A percentile compares a stretch with the other conserved stretches of the same genome.
phyloP scores from a whole-genome alignment of 2,329 filamentous ascomycete species.

The Cytospora schulzeri region DNA sequence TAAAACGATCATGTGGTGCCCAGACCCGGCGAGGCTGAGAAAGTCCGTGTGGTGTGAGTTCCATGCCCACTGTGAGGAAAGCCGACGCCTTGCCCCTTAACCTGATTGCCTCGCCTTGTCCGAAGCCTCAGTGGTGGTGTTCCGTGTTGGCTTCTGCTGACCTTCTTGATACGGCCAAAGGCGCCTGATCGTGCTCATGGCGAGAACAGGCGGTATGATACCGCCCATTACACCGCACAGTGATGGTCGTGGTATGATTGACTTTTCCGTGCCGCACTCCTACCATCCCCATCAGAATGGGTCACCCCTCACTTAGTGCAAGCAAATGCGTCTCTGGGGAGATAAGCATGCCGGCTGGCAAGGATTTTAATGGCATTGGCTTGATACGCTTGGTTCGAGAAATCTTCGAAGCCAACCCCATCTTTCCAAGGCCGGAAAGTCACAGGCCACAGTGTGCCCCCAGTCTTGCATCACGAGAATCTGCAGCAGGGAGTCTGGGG shows the following conservation, averaged over 20 bases:
- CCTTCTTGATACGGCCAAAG: neutral
- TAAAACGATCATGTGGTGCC: constrained; percentile 11
- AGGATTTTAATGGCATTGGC: constrained; percentile 13
- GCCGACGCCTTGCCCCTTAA: neutral
- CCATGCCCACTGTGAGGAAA: neutral
- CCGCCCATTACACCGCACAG: constrained; percentile 15
- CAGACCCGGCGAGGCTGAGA: constrained; percentile 1
- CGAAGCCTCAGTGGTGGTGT: neutral
- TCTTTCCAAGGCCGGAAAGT: constrained; percentile 13
- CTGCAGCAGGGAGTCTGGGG: constrained; percentile 12
- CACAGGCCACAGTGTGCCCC: constrained; percentile 23
- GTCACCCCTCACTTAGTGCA: neutral
- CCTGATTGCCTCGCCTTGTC: neutral
- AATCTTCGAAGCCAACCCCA: constrained; percentile 18
- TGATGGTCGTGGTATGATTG: neutral
- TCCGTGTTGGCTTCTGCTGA: neutral
- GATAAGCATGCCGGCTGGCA: constrained; percentile 5
- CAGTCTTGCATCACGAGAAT: constrained; percentile 3
- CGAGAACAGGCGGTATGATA: constrained; percentile 18
- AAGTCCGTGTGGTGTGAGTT: neutral
- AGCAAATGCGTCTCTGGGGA: neutral
- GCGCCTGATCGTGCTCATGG: neutral
- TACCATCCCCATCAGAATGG: constrained; percentile 1
- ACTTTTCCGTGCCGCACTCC: neutral
- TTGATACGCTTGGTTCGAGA: constrained; percentile 27